Evolutionary conservation across 345 rosid species (phyloP), one percentile per base, ranked within the genome.

Genomic region (Eutrema heterophyllum): DNA sequence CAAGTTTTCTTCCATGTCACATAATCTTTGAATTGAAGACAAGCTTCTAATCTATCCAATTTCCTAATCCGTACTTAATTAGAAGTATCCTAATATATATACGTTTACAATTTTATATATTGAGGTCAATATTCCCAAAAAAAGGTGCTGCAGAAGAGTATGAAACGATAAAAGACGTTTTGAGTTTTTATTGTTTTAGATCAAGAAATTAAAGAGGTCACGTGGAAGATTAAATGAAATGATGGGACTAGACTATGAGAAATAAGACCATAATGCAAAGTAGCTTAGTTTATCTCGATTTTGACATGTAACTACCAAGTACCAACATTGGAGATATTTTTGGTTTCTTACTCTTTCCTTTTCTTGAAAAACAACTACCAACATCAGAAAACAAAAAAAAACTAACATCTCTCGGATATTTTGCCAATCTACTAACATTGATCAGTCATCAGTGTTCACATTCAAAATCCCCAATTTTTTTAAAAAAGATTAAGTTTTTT

Each of bases 241-340:
- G 36, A 46, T 13, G 35, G 15, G 27, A 48, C 55, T 7, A 35
- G 27, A 48, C 55, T 7, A 35, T 44, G 52, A 9, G 43, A 8
- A 57, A 24, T 49, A 57, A 15, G 64, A 45, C 74, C 6, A 58
- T 26, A 35, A 46, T 70, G 15, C 15, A 57, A 36, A 9, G 4
- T 14, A 59, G 40, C 49, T 41, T 35, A 36, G 9, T 26, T 58
- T 44, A 27, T 27, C 41, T 29, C 43, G 68, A 71, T 61, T 16
- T 29, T 12, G 21, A 71, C 35, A 51, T 71, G 48, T 5, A 61
- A 40, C 62, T 53, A 48, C 66, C 56, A 53, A 67, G 39, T 36
- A 49, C 56, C 12, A 16, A 33, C 54, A 30, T 4, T 64, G 32
- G 8, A 39, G 13, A 55, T 32, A 55, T 30, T 54, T 55, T 30